A percentile compares a stretch with the other conserved stretches of the same genome.
Evolutionary conservation across 1,284 basidiomycete genomes (phyloP).

Genomic region (Microbotryomycetes sp.): DNA sequence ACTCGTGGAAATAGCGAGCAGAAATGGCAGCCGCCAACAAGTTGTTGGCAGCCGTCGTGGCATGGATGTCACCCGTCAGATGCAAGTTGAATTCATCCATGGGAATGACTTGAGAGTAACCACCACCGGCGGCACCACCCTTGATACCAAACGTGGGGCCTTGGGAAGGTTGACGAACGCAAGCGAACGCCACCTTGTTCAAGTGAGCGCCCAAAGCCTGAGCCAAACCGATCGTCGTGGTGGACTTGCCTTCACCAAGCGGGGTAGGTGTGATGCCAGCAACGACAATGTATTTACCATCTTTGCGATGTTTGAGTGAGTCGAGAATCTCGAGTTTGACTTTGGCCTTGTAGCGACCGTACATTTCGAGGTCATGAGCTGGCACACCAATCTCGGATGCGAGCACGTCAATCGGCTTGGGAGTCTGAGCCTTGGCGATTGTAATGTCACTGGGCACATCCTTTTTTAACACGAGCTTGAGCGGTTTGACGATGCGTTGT

Average conservation of each 20-base stretch:
- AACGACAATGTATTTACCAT: constrained; percentile 96
- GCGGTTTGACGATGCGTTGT: constrained; percentile 61
- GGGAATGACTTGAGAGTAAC: constrained; percentile 97
- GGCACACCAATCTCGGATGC: constrained; percentile 84
- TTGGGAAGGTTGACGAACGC: constrained; percentile 97
- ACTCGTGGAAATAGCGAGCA: constrained; percentile 97
- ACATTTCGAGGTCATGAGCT: constrained; percentile 82
- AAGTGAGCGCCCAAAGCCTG: constrained; percentile 95
- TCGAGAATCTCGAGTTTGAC: constrained; percentile 85
- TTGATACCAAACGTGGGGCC: constrained; percentile 99
- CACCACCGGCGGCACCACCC: constrained; percentile 95
- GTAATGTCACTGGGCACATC: constrained; percentile 93
- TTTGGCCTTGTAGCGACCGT: constrained; percentile 96
- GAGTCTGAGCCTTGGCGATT: constrained; percentile 90
- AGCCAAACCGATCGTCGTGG: constrained; percentile 94
- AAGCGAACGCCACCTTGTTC: constrained; percentile 87
- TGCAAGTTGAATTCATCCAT: constrained; percentile 99
- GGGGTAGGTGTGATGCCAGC: constrained; percentile 97
- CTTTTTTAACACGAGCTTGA: constrained; percentile 68
- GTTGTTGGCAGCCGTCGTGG: constrained; percentile 96
- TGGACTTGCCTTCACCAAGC: constrained; percentile 96
- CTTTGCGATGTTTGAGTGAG: constrained; percentile 66
- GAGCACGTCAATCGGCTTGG: constrained; percentile 78
- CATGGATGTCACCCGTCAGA: constrained; percentile 98
- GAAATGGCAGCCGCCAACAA: constrained; percentile 90